phyloP scores from a whole-genome alignment of 805 yeast species.

The Lipomyces spencermartinsiae region DNA sequence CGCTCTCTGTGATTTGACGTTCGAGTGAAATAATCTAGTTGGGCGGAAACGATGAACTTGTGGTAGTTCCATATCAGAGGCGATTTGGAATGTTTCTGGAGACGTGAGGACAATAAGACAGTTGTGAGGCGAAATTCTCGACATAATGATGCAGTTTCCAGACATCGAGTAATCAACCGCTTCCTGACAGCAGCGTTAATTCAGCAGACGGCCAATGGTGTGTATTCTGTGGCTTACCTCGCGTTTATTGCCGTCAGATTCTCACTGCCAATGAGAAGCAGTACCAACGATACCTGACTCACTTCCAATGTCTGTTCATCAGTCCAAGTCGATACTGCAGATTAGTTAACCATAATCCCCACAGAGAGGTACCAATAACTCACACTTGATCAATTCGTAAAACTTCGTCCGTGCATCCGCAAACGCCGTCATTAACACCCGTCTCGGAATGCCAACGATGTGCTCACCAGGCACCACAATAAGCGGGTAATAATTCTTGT shows the following conservation, averaged over 20 bases:
- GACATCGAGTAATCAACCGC: conserved; percentile 5
- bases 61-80: conserved; percentile 52
- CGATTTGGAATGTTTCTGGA: conserved; percentile 48
- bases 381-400: conserved; percentile 21
- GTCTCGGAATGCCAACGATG: conserved; percentile 32
- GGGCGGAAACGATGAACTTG: conserved; percentile 8
- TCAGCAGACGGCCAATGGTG: background rate
- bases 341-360: background rate
- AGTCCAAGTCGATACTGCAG: conserved; percentile 24
- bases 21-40: background rate
- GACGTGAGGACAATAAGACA: conserved; percentile 42
- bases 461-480: conserved; percentile 31
- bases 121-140: conserved; percentile 30
- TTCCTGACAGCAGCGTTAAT: conserved; percentile 7
- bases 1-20: conserved; percentile 5
- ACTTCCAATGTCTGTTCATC: conserved; percentile 27
- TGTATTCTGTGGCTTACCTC: conserved; percentile 13
- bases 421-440: conserved; percentile 24
- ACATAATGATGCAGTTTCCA: background rate
- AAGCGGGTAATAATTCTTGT: conserved; percentile 21
- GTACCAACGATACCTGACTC: conserved; percentile 17
- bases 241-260: conserved; percentile 35
- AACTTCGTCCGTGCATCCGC: conserved; percentile 21
- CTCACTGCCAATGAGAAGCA: conserved; percentile 33
- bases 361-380: background rate